Percentiles rank a stretch among this genome's conserved stretches.
phyloP scores from a whole-genome alignment of 225 moss, liverwort and hornwort species.

The Neckera pumila region DNA sequence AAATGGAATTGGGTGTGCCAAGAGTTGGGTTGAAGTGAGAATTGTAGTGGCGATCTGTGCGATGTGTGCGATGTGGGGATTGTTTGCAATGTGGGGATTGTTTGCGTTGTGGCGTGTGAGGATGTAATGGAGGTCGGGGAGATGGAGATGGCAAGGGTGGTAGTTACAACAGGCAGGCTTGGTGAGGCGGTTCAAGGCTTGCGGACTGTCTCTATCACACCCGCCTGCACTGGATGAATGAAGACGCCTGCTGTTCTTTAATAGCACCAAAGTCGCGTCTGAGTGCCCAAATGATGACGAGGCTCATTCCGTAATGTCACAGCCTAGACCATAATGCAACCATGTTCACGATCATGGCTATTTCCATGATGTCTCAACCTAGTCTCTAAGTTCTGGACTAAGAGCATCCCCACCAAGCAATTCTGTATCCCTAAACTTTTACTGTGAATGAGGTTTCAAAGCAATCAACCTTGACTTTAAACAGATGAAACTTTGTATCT shows the following conservation, averaged over 20 bases:
- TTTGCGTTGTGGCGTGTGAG: not conserved
- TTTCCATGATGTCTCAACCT: not conserved
- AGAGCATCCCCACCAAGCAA: no score
- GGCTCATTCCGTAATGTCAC: not conserved
- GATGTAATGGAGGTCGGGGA: not conserved
- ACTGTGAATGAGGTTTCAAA: no score
- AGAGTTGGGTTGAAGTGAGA: not conserved
- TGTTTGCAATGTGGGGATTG: not conserved
- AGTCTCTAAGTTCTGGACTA: not conserved
- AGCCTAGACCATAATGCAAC: not conserved
- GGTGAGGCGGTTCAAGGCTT: not conserved
- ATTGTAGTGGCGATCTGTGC: not conserved
- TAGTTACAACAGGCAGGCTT: not conserved
- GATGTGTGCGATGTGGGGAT: not conserved
- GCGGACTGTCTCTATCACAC: not conserved
- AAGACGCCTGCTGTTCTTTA: not conserved
- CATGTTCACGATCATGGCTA: not conserved
- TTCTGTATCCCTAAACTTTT: no score
- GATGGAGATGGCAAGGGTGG: not conserved
- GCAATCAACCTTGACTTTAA: no score
- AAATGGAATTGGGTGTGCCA: not conserved
- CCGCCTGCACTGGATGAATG: not conserved
- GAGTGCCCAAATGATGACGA: not conserved
- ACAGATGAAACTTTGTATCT: no score
- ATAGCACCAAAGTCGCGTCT: not conserved